Percentiles rank a stretch among this genome's conserved stretches.
phyloP scores from a whole-genome alignment of 129 eudicot genomes.

The carrot (Daucus carota) region DNA sequence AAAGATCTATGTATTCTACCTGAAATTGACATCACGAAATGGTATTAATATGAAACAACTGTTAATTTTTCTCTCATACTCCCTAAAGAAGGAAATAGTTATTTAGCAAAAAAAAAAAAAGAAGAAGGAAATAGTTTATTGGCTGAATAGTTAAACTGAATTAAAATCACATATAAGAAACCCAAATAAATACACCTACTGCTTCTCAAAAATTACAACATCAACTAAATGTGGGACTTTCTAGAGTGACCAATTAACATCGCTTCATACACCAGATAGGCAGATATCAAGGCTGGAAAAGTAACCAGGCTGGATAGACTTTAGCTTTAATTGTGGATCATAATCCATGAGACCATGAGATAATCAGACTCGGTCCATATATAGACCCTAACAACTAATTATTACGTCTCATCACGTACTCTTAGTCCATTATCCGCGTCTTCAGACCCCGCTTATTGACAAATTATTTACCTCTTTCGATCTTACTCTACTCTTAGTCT shows the following conservation, averaged over 20 bases:
- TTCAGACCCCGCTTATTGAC: neutral
- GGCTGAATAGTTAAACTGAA: neutral
- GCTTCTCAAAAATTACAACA: neutral
- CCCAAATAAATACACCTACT: neutral
- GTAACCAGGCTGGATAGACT: neutral
- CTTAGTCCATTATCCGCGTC: neutral
- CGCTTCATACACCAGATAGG: neutral
- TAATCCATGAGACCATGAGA: neutral
- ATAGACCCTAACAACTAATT: neutral
- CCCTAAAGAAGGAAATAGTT: neutral
- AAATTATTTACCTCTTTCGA: neutral
- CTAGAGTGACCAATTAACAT: neutral
- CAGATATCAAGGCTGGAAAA: neutral
- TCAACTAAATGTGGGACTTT: neutral
- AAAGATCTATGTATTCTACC: constrained; percentile 90
- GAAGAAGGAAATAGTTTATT: too few relatives aligned
- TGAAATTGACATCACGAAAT: constrained; percentile 24
- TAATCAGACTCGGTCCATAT: neutral
- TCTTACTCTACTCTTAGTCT: neutral
- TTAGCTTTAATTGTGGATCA: neutral
- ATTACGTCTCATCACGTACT: neutral
- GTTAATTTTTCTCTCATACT: neutral
- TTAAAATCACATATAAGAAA: neutral
- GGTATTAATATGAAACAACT: neutral
- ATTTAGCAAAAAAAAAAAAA: too few relatives aligned